These are phyloP conservation scores for Astrothelium subdiscretum DNA, from an alignment of 495 filamentous ascomycete genomes.

Conservation along the genomic window DNA sequence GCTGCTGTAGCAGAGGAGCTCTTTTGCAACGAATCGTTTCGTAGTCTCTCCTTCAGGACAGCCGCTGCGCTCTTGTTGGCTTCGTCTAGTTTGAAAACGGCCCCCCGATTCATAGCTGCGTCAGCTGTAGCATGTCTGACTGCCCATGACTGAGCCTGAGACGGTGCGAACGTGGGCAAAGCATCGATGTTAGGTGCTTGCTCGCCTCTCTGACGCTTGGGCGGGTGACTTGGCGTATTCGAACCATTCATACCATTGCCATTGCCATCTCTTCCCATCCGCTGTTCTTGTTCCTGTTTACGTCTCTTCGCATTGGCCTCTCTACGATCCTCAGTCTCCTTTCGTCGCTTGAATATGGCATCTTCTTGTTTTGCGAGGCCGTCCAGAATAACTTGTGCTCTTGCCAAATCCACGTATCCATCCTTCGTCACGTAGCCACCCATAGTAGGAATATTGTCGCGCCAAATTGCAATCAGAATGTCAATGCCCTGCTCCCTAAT, in stretches of 20 bases:
- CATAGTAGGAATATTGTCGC: conserved; percentile 83
- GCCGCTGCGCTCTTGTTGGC: conserved; percentile 94
- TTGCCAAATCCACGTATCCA: conserved; percentile 75
- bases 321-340: conserved; percentile 69
- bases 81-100: conserved; percentile 62
- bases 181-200: conserved; percentile 17
- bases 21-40: conserved; percentile 32
- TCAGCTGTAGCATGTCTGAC: conserved; percentile 22
- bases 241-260: conserved; percentile 11
- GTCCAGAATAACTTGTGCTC: conserved; percentile 77
- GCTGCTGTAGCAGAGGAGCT: conserved; percentile 12
- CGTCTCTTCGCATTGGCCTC: conserved; percentile 67
- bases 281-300: conserved; percentile 53
- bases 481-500: conserved; percentile 97
- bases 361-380: conserved; percentile 92
- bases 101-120: conserved; percentile 61
- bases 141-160: conserved; percentile 9
- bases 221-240: not conserved
- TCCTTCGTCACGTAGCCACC: conserved; percentile 92
- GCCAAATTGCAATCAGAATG: conserved; percentile 89
- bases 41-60: conserved; percentile 70
- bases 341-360: conserved; percentile 77
- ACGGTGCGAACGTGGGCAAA: conserved; percentile 17
- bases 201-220: conserved; percentile 4
- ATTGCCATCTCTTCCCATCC: conserved; percentile 29